phyloP scores from a whole-genome alignment of 345 rosid genomes.

The Camelina laxa region DNA sequence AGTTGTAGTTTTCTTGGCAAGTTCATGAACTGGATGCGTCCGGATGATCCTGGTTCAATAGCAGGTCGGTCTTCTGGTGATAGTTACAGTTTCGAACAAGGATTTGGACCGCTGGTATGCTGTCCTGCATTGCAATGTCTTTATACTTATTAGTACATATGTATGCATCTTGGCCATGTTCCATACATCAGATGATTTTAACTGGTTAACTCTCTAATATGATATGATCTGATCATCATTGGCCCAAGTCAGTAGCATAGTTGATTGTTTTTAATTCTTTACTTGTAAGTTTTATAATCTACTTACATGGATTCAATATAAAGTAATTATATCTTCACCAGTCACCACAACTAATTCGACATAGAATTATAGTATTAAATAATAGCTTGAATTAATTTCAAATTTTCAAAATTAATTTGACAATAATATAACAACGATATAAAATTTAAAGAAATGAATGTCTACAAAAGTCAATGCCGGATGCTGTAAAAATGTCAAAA shows the following conservation, averaged over 20 bases:
- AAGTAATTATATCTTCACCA: no score
- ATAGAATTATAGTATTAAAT: no score
- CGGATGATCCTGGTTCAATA: background rate
- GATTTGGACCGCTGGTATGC: background rate
- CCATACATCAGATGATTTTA: background rate
- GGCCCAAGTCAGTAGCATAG: background rate
- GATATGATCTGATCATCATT: background rate
- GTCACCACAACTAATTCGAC: no score
- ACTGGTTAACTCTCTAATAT: background rate
- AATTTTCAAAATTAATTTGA: no score
- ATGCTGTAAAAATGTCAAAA: no score
- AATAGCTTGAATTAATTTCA: no score
- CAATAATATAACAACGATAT: no score
- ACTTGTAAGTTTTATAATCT: no score
- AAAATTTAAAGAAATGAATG: no score
- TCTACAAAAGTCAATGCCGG: no score
- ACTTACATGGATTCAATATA: no score
- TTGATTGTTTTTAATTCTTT: background rate
- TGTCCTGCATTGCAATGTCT: background rate
- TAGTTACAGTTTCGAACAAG: background rate
- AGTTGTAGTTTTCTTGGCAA: slow-evolving; percentile 6
- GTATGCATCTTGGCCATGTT: background rate
- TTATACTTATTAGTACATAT: background rate
- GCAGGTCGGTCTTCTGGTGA: background rate
- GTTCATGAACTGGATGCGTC: background rate